Evolutionary conservation across 2,329 filamentous ascomycete genomes (phyloP), one percentile per base, ranked within the genome.

Genomic region (Phoma herbarum): DNA sequence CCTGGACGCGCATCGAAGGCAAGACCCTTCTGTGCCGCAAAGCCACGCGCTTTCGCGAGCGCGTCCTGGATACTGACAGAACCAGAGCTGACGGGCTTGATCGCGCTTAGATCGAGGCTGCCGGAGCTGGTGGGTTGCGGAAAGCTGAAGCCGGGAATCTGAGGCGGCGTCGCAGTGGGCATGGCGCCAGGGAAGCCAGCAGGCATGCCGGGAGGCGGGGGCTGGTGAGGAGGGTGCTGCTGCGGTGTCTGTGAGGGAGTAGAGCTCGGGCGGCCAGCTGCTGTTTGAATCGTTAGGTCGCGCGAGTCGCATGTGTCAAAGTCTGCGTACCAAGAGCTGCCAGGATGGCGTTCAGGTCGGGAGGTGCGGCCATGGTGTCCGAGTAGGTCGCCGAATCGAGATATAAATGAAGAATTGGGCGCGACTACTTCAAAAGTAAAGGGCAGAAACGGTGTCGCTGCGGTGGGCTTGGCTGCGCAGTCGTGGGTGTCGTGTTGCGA

Each of bases 51-150:
- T 75, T 93, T 92, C 37, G 92, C 91, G 68, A 96, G 89, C 47
- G 92, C 90, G 75, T 96, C 92, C 58, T 90, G 86, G 64, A 96
- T 89, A 77, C 89, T 94, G 68, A 96, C 89, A 20, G 90, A 92
- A 58, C 92, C 92, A 28, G 90, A 91, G 74, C 85, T 92, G 54
- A 90, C 85, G 4, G 92, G 92, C 70, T 90, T 90, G 73, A 95
- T 91, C 54, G 86, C 84, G 78, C 89, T 93, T 51, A 96, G 79
- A 73, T 96, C 92, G 62, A 96, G 82, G 67, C 86, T 93, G 49
- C 92, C 92, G 59, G 90, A 90, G 55, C 84, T 85, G 6, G 89
- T 86, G 2, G 91, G 90, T 66, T 88, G 88, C 3, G 90, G 90
- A 28, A 90, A 79, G 28, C 78, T 74, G 68, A 83, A 86, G 57